Base-by-base conservation (phyloP, 1,284 basidiomycete genomes). In the Erythrobasidium hasegawianum region DNA sequence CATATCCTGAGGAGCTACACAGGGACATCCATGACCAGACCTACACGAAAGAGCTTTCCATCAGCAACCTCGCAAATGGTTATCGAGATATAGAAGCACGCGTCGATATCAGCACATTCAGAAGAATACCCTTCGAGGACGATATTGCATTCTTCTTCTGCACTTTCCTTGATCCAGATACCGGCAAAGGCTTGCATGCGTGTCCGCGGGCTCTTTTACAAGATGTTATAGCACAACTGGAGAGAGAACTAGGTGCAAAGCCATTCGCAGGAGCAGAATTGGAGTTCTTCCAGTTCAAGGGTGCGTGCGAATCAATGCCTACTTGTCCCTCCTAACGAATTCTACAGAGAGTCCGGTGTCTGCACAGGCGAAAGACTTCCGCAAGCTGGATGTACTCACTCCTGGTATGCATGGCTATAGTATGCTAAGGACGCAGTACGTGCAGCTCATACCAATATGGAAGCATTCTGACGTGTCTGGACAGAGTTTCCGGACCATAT, bases 141-240 rank as follows among this genome's bases (percentile, higher is more conserved):
- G 83, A 94, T 71, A 84, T 93, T 1, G 90, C 94, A 0, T 91
- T 97, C 79, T 97, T 97, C 81, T 81, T 98, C 2, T 83, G 95
- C 39, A 88, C 87, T 3, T 97, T 96, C 80, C 75, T 88, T 57
- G 88, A 96, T 75, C 90, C 91, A 0, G 86, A 89, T 26, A 89
- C 88, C 29, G 72, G 71, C 9, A 65, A 70, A 13, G 72, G 88
- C 0, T 79, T 98, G 14, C 81, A 81, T 49, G 91, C 86, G 10
- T 94, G 95, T 75, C 94, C 94, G 7, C 83, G 95, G 47, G 87
- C 89, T 38, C 81, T 89, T n/a, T 80, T 97, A 41, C 82, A 83
- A 71, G 82, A 81, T 38, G 82, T 86, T 0, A 80, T 83, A 0
- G 81, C 83, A 1, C 72, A 76, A 29, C 73, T 79, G 0, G 70